Conservation (phyloP, 1,284 basidiomycete genomes). For the Ustilago hordei region DNA sequence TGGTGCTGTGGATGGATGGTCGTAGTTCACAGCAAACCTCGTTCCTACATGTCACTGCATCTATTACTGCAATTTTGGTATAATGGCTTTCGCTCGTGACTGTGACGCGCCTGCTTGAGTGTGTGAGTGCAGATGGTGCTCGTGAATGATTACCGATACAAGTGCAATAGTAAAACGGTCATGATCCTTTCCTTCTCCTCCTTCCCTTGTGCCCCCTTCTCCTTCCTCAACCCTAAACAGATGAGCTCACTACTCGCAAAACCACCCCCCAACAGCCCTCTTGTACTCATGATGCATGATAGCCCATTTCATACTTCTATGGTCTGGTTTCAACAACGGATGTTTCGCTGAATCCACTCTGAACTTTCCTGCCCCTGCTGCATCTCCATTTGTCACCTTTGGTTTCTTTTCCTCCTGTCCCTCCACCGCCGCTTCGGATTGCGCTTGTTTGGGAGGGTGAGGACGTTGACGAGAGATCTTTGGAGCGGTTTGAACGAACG, state of each 20-base stretch:
- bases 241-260: not conserved
- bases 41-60: not conserved
- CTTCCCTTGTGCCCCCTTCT: not conserved
- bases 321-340: conserved; percentile 38
- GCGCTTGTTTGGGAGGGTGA: conserved; percentile 18
- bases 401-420: not conserved
- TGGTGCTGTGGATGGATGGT: not conserved
- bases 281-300: conserved; percentile 52
- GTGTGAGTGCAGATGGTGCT: not conserved
- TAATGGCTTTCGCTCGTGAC: conserved; percentile 1
- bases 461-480: conserved; percentile 44
- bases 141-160: too few species aligned
- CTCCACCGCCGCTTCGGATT: not conserved
- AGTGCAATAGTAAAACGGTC: too few species aligned
- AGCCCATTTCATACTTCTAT: conserved; percentile 52
- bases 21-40: not conserved
- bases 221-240: not conserved
- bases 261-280: conserved; percentile 32
- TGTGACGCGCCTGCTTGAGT: not conserved
- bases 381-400: not conserved
- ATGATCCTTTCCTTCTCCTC: too few species aligned
- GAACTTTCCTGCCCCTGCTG: conserved; percentile 11
- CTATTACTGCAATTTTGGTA: not conserved
- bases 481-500: conserved; percentile 33
- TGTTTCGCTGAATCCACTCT: conserved; percentile 35